A percentile compares a stretch with the other conserved stretches of the same genome.
Evolutionary conservation across 106 monocot genomes (phyloP).

Genomic region (Apostasia ramifera): DNA sequence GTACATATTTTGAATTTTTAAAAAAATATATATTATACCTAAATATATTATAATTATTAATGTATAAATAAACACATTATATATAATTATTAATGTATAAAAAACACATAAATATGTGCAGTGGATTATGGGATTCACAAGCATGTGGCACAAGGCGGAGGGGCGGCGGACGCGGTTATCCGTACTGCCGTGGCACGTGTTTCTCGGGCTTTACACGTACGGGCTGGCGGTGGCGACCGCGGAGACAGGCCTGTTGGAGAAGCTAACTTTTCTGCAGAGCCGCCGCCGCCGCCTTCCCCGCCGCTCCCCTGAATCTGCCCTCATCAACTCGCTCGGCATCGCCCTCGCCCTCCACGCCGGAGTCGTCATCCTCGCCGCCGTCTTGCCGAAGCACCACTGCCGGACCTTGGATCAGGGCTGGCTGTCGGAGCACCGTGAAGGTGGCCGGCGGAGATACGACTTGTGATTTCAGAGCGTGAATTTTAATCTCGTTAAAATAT

Average conservation of each 20-base stretch:
- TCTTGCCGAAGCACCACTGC: constrained; percentile 17
- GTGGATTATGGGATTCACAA: constrained; percentile 52
- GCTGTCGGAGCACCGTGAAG: no score
- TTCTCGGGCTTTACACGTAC: constrained; percentile 54
- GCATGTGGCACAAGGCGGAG: constrained; percentile 44
- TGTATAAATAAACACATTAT: no score
- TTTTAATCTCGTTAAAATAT: no score
- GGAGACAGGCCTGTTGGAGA: constrained; percentile 70
- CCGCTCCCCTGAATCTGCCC: constrained; percentile 24
- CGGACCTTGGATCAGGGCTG: neutral
- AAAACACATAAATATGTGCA: constrained; percentile 5
- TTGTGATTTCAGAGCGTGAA: no score
- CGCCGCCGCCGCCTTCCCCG: constrained; percentile 10
- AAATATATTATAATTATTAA: no score
- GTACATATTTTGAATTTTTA: no score
- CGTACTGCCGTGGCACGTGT: constrained; percentile 57
- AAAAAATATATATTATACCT: no score
- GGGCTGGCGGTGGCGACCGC: constrained; percentile 52
- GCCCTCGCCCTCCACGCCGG: constrained; percentile 40
- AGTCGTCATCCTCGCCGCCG: constrained; percentile 39
- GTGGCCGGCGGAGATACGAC: no score
- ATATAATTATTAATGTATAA: no score
- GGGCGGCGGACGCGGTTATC: constrained; percentile 18
- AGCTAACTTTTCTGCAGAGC: constrained; percentile 52
- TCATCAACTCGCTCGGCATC: constrained; percentile 53